These are phyloP conservation scores for Solanum boliviense DNA, from an alignment of 257 asterid species.

Conservation along the genomic window DNA sequence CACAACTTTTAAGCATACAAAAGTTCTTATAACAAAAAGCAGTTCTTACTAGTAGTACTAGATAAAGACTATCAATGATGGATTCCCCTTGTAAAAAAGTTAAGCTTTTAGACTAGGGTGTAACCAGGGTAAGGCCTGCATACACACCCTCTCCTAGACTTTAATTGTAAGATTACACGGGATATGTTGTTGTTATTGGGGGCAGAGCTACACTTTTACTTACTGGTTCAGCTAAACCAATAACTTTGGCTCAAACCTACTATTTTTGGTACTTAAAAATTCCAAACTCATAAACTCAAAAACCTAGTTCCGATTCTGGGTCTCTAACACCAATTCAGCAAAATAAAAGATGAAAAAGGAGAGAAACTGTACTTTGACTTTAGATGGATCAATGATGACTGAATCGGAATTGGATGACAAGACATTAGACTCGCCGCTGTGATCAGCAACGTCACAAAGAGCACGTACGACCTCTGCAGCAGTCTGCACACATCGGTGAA, in stretches of 20 bases:
- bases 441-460: conserved; percentile 42
- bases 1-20: neutral
- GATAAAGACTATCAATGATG: neutral
- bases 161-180: rapidly evolving
- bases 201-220: neutral
- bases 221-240: neutral
- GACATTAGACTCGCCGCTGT: conserved; percentile 28
- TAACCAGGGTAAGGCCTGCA: neutral
- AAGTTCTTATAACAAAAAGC: neutral
- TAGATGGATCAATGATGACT: conserved; percentile 54
- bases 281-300: neutral
- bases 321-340: too few relatives aligned
- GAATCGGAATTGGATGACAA: conserved; percentile 27
- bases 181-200: neutral
- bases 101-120: neutral
- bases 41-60: neutral
- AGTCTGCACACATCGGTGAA: conserved; percentile 81
- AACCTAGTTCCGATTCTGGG: neutral
- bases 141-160: neutral
- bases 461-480: conserved; percentile 61
- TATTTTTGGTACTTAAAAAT: neutral
- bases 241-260: neutral
- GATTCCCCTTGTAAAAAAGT: neutral
- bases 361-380: conserved; percentile 43
- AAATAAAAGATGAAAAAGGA: neutral